Conservation (phyloP, 345 rosid genomes). For the Citrus mangshanensis region DNA sequence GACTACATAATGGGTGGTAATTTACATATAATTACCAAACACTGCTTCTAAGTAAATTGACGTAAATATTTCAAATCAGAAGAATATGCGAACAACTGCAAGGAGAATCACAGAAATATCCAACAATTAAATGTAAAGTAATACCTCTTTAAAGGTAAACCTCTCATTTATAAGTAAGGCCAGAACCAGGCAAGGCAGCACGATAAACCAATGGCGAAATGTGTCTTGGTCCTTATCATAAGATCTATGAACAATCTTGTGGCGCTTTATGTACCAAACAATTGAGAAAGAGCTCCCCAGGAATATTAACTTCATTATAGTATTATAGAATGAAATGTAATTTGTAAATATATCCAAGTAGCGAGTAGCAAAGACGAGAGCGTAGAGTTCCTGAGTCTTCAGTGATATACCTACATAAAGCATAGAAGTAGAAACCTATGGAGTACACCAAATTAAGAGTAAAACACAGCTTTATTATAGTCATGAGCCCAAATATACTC, state of each 20-base stretch:
- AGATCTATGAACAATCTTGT: conserved; percentile 40
- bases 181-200: conserved; percentile 61
- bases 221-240: conserved; percentile 60
- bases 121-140: not conserved
- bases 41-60: not conserved
- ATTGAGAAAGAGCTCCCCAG: conserved; percentile 45
- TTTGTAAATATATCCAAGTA: conserved; percentile 69
- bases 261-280: conserved; percentile 52
- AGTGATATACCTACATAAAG: conserved; percentile 63
- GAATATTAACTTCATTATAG: conserved; percentile 45
- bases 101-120: not conserved
- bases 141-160: conserved; percentile 62
- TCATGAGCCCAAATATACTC: not conserved
- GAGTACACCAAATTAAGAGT: not conserved
- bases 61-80: not conserved
- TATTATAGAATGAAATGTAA: conserved; percentile 61
- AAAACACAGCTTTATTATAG: not conserved
- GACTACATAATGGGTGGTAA: not conserved
- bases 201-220: conserved; percentile 52
- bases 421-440: not conserved
- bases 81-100: not conserved
- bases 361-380: conserved; percentile 64
- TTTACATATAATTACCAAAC: not conserved
- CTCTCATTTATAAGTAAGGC: conserved; percentile 69
- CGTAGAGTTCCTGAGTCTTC: conserved; percentile 87